Conservation (phyloP, 495 filamentous ascomycete genomes). For the Penicillium diatomitis region DNA sequence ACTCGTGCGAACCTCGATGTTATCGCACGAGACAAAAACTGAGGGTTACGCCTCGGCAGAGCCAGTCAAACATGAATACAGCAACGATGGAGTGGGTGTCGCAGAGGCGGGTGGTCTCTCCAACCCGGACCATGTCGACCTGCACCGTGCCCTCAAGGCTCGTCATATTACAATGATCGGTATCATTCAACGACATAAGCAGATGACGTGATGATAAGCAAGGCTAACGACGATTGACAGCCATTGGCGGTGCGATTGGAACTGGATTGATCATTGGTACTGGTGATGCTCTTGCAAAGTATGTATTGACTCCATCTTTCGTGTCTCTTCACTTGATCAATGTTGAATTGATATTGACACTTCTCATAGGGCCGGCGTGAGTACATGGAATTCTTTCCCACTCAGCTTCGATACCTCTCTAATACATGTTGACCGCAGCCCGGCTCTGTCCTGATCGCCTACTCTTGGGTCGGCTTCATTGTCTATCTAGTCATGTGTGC, state of each 20-base stretch:
- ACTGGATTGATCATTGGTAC: conserved; percentile 63
- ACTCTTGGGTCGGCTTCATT: conserved; percentile 49
- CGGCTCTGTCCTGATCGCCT: conserved; percentile 63
- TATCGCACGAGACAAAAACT: conserved; percentile 3
- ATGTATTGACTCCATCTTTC: too few relatives aligned
- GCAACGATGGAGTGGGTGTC: conserved; percentile 15
- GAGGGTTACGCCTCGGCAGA: conserved; percentile 7
- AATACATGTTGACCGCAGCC: conserved; percentile 41
- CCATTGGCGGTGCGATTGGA: conserved; percentile 81
- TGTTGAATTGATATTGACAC: too few relatives aligned
- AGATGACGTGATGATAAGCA: not conserved
- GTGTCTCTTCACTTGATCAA: too few relatives aligned
- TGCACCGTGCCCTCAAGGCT: conserved; percentile 65
- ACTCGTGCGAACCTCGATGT: not conserved
- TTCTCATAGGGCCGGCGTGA: conserved; percentile 27
- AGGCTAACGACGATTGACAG: conserved; percentile 17
- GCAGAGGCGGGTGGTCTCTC: conserved; percentile 20
- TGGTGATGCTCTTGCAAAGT: conserved; percentile 53
- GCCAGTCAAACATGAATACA: conserved; percentile 4
- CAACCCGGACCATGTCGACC: conserved; percentile 22
- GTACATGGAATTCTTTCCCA: not conserved
- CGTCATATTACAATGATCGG: conserved; percentile 80
- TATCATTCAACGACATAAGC: not conserved
- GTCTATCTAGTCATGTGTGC: conserved; percentile 58
- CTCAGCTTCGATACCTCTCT: conserved; percentile 1